Evolutionary conservation across 345 rosid species (phyloP).

Genomic region (Citropsis articulata): DNA sequence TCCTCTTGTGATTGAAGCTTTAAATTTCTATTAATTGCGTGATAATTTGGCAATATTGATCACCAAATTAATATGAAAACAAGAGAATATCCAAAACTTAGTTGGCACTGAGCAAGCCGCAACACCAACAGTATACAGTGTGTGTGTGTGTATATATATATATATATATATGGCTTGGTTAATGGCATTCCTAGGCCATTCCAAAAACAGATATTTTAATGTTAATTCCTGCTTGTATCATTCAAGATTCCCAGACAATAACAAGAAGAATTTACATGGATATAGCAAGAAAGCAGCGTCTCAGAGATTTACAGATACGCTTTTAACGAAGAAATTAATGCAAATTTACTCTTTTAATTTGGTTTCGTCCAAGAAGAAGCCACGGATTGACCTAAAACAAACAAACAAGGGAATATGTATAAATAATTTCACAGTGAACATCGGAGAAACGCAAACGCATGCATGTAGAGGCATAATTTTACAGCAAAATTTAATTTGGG

Average conservation of each 20-base stretch:
- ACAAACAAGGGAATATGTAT: too few relatives aligned
- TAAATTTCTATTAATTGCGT: too few relatives aligned
- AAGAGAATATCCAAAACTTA: not conserved
- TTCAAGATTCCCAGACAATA: conserved; percentile 6
- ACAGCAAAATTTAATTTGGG: not conserved
- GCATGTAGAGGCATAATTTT: too few relatives aligned
- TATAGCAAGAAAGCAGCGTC: too few relatives aligned
- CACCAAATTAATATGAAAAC: not conserved
- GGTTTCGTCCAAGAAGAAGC: too few relatives aligned
- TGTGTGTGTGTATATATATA: too few relatives aligned
- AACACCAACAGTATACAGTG: too few relatives aligned
- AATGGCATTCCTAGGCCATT: not conserved
- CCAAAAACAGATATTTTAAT: not conserved
- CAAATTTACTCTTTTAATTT: not conserved
- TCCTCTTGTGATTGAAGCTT: not conserved
- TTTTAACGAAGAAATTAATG: not conserved
- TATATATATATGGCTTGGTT: not conserved
- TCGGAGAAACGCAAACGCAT: too few relatives aligned
- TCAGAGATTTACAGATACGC: too few relatives aligned
- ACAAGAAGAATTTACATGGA: not conserved
- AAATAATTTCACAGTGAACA: too few relatives aligned
- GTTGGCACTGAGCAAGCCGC: not conserved
- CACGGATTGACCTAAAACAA: too few relatives aligned
- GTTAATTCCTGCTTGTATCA: not conserved
- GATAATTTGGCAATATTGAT: not conserved